Evolutionary conservation across 192 early-diverging fungal species (phyloP).

Genomic region (Coemansia asiatica): DNA sequence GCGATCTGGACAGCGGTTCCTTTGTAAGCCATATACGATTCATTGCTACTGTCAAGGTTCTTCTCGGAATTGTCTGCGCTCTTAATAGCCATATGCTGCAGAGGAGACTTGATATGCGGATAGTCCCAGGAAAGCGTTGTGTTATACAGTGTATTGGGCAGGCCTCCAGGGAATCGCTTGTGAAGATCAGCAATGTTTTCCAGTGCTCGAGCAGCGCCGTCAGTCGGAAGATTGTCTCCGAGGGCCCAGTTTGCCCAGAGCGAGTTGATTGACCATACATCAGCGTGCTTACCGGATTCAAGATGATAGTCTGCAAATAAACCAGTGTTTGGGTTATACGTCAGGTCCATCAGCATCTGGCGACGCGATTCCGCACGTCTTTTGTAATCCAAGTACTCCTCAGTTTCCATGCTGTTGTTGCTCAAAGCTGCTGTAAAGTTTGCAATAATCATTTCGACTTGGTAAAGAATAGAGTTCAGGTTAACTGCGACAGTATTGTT

Average conservation of each 20-base stretch:
- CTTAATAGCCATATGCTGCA: conserved; percentile 59
- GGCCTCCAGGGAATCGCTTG: conserved; percentile 57
- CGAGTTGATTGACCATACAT: conserved; percentile 57
- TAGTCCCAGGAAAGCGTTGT: conserved; percentile 68
- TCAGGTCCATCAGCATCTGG: conserved; percentile 55
- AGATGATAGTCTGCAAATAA: conserved; percentile 64
- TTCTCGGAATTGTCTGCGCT: conserved; percentile 20
- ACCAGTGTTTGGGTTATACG: conserved; percentile 56
- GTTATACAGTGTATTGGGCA: conserved; percentile 62
- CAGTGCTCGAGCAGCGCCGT: conserved; percentile 44
- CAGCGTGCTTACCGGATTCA: conserved; percentile 25
- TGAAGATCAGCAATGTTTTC: conserved; percentile 43
- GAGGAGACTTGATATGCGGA: conserved; percentile 67
- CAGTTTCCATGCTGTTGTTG: conserved; percentile 15
- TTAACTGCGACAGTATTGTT: conserved; percentile 63
- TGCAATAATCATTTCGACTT: conserved; percentile 35
- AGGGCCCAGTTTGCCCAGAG: conserved; percentile 67
- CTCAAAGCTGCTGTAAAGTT: conserved; percentile 21
- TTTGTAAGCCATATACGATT: neutral
- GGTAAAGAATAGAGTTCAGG: conserved; percentile 69
- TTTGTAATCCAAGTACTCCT: conserved; percentile 20
- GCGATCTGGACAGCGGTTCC: conserved; percentile 34
- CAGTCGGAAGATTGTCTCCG: conserved; percentile 20
- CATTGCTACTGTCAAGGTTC: neutral
- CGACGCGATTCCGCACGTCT: conserved; percentile 47